phyloP scores from a whole-genome alignment of 257 asterid species.

The Thymus mandschuricus region DNA sequence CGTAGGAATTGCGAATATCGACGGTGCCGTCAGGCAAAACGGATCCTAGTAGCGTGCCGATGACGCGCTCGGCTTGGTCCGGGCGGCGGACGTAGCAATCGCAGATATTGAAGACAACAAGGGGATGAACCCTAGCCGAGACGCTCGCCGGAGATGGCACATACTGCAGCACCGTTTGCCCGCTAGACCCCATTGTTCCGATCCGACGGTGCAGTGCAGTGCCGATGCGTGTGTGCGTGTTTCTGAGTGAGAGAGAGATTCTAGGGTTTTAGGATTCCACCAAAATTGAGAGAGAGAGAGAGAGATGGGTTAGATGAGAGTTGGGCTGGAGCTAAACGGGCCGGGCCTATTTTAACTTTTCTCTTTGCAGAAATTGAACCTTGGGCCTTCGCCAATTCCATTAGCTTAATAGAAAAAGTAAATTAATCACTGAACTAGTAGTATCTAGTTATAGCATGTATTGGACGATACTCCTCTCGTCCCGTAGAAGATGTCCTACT shows the following conservation, averaged over 20 bases:
- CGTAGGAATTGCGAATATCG: conserved; percentile 84
- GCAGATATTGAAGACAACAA: conserved; percentile 82
- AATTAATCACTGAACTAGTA: no score
- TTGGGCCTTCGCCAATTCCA: no score
- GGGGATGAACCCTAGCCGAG: conserved; percentile 80
- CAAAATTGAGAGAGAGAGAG: not conserved
- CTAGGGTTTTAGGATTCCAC: conserved; percentile 30
- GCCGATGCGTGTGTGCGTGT: not conserved
- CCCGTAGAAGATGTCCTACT: no score
- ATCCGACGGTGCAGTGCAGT: conserved; percentile 7
- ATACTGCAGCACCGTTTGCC: conserved; percentile 68
- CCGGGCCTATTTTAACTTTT: no score
- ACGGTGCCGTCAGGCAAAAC: conserved; percentile 88
- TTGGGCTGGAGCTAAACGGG: no score
- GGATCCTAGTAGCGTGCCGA: conserved; percentile 94
- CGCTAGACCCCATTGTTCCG: conserved; percentile 51
- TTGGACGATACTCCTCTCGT: no score
- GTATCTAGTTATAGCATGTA: no score
- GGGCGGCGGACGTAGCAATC: conserved; percentile 91
- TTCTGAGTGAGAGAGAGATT: not conserved
- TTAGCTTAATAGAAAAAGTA: no score
- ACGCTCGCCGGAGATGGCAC: conserved; percentile 54
- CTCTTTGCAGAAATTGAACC: no score
- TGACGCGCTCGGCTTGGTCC: conserved; percentile 89
- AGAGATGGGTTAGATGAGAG: no score